Percentiles rank a stretch among this genome's conserved stretches.
These are phyloP conservation scores for Xylaria palmicola DNA, from an alignment of 495 filamentous ascomycete species.

Conservation along the genomic window DNA sequence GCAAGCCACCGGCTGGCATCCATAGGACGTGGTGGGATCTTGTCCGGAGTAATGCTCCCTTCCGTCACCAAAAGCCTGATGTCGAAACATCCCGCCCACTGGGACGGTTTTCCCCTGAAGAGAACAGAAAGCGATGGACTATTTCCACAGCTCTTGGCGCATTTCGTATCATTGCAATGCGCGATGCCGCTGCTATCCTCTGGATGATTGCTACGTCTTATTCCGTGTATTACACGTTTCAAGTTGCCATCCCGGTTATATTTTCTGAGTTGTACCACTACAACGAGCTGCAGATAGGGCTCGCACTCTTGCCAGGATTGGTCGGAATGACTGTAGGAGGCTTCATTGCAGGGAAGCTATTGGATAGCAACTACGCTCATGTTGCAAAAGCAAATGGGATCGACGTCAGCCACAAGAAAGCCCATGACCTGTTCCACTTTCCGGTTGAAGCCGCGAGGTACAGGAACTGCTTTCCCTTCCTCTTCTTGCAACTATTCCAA, in stretches of 20 bases:
- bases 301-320: constrained; percentile 32
- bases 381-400: constrained; percentile 31
- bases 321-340: not conserved
- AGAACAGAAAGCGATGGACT: not conserved
- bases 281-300: constrained; percentile 50
- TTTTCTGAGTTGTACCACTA: constrained; percentile 44
- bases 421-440: constrained; percentile 17
- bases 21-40: not conserved
- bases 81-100: not conserved
- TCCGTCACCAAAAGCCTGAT: not conserved
- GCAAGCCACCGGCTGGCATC: not conserved
- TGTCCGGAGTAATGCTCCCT: not conserved
- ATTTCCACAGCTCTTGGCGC: not conserved
- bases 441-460: constrained; percentile 22
- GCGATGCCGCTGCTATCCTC: constrained; percentile 13
- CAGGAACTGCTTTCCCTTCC: constrained; percentile 1
- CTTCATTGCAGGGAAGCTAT: constrained; percentile 16
- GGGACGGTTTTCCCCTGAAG: too few species aligned
- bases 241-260: constrained; percentile 43
- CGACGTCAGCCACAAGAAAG: constrained; percentile 15
- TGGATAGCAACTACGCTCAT: constrained; percentile 50
- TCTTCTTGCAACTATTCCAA: not conserved
- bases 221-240: constrained; percentile 24
- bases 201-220: constrained; percentile 27
- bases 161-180: not conserved